Conservation (phyloP, 2,329 filamentous ascomycete species). For the Cryphonectria nitschkei region DNA sequence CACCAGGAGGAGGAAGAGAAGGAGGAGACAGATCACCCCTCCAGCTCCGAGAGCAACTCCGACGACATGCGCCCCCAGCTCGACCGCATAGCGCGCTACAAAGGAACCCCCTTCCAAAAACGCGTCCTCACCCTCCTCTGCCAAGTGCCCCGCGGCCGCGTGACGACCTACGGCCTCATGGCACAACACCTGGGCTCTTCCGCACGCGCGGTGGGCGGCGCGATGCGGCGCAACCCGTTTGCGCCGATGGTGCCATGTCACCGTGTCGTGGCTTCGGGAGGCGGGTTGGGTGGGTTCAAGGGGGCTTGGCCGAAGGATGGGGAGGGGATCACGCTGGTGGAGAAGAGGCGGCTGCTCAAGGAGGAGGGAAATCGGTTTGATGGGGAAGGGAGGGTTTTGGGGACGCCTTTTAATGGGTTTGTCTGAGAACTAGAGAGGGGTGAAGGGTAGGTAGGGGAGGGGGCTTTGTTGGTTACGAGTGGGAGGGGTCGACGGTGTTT, state of each 20-base stretch:
- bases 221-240: slow-evolving; percentile 78
- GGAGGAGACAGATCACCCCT: background rate
- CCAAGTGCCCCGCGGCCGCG: slow-evolving; percentile 74
- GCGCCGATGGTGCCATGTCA: slow-evolving; percentile 83
- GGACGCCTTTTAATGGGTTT: slow-evolving; percentile 55
- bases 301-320: slow-evolving; percentile 66
- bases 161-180: slow-evolving; percentile 78
- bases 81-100: slow-evolving; percentile 48
- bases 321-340: slow-evolving; percentile 63
- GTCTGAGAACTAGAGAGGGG: slow-evolving; percentile 28
- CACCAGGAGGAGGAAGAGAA: background rate
- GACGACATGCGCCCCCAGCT: slow-evolving; percentile 45
- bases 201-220: slow-evolving; percentile 77
- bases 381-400: slow-evolving; percentile 60
- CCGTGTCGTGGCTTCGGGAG: slow-evolving; percentile 74
- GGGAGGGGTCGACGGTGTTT: background rate
- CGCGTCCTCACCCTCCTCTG: slow-evolving; percentile 72
- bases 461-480: background rate
- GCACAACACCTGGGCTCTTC: slow-evolving; percentile 70
- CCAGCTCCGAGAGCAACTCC: background rate
- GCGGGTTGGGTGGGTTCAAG: slow-evolving; percentile 73
- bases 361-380: slow-evolving; percentile 69
- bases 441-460: no score
- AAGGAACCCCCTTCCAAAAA: slow-evolving; percentile 60
- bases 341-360: slow-evolving; percentile 65